Evolutionary conservation across 2,329 filamentous ascomycete species (phyloP), one percentile per base, ranked within the genome.

Genomic region (Neofusicoccum laricinum): DNA sequence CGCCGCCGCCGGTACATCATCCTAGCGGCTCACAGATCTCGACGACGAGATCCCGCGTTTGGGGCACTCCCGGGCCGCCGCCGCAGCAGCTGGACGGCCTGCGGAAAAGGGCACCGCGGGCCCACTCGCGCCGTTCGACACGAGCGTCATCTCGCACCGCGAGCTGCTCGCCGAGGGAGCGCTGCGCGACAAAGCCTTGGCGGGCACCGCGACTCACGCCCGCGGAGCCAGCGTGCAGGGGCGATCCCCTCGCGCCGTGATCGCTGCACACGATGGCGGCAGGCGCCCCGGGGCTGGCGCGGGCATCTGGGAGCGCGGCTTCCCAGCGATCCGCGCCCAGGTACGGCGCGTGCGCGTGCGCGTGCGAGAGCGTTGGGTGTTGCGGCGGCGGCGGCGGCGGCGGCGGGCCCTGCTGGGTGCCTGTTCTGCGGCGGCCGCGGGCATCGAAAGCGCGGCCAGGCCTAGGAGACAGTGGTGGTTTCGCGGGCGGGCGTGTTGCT

Each of bases 381-480:
- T n/a, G 50, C 32, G 50, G 38, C 30, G 50, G 10, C 34, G 14
- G 45, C 5, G 21, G 21, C 46, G 46, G 25, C 25, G 41, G 41
- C 41, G 41, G 41, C 15, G 5, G 25, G 25, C 25, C 25, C 25
- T 30, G 25, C 25, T 30, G 25, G 25, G 25, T 30, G 25, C 25
- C 25, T 30, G 25, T 30, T 32, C 19, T 38, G 53, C 51, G 4
- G 38, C 36, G 17, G 38, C 19, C 38, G 53, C 53, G 55, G 55
- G 55, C 55, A 59, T 34, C 43, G 41, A 59, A 43, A 32, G 14
- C 10, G 12, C 55, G 41, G 55, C 70, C 74, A 68, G 70, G 67
- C 69, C 38, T 58, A 15, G 71, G 69, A 70, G 71, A 73, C 72
- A 70, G 67, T 72, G 70, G 72, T 69, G 66, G 75, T 76, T 76